Evolutionary conservation across 495 filamentous ascomycete genomes (phyloP).

Genomic region (Tuber melanosporum): DNA sequence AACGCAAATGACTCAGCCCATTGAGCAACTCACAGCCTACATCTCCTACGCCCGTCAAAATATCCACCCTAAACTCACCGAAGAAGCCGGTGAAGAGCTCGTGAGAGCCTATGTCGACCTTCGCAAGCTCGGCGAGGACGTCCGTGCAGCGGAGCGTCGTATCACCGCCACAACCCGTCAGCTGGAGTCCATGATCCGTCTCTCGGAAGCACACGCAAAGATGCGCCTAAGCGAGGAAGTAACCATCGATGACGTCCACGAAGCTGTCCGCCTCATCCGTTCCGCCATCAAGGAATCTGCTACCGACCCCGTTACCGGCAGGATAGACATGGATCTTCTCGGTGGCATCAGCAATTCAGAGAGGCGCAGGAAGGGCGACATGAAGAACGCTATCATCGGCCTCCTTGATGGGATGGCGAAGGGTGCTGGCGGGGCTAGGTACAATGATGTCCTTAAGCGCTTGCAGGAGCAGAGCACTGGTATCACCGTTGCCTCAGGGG

Average conservation of each 20-base stretch:
- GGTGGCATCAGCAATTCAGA: conserved; percentile 85
- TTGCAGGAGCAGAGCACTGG: conserved; percentile 65
- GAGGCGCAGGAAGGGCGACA: conserved; percentile 67
- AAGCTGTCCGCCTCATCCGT: conserved; percentile 87
- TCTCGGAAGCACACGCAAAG: conserved; percentile 93
- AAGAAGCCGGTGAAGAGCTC: conserved; percentile 70
- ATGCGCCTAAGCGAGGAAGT: conserved; percentile 80
- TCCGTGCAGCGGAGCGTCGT: conserved; percentile 83
- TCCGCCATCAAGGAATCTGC: conserved; percentile 94
- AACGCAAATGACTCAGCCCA: conserved; percentile 50
- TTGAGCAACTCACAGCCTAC: conserved; percentile 93
- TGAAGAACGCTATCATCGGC: conserved; percentile 70
- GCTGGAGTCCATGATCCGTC: conserved; percentile 94
- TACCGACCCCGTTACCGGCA: conserved; percentile 80
- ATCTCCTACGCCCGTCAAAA: conserved; percentile 93
- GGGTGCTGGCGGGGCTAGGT: conserved; percentile 60
- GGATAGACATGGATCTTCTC: conserved; percentile 93
- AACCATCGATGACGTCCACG: conserved; percentile 73
- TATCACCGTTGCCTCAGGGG: conserved; percentile 62
- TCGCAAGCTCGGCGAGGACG: conserved; percentile 91
- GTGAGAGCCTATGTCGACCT: conserved; percentile 87
- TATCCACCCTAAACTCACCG: conserved; percentile 71
- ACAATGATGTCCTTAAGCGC: conserved; percentile 64
- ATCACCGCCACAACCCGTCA: conserved; percentile 97
- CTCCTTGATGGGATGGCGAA: conserved; percentile 70